Base-by-base conservation (phyloP, 345 rosid species). In the Rubroshorea leprosula region DNA sequence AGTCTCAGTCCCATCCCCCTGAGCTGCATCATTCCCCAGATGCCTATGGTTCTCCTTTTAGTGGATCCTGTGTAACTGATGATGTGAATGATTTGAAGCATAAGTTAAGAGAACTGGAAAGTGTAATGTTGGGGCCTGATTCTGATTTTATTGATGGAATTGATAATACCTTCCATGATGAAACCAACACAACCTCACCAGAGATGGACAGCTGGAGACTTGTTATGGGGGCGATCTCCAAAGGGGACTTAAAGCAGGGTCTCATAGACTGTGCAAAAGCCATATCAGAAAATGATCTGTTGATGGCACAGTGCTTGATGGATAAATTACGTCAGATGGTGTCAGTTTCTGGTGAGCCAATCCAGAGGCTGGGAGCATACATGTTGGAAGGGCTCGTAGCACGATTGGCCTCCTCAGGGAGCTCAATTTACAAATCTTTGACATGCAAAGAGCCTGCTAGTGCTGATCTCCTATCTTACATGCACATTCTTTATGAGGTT, bases 281-380 rank as follows among this genome's bases (percentile, higher is more conserved):
- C 11, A 80, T 91, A 58, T 85, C 88, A 0, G 96, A 91, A 35
- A 78, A 84, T 58, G 79, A 91, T 53, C 74, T 66, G 21, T 66
- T 81, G 62, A 76, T 77, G 82, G 86, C 95, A 1, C 73, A 77
- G 54, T 82, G 86, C 67, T 53, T 82, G 72, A 82, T 91, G 83
- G 85, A 76, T 68, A 77, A 78, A 73, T 52, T 83, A 45, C 84
- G 96, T 0, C 75, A 51, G 56, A 79, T 88, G 88, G 98, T 88
- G 14, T 91, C 98, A 0, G 95, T 91, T 72, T 84, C 87, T 24
- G 98, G 98, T 29, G 98, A 88, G 70, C 98, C 98, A n/a, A 82
- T 88, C 52, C 88, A 91, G 77, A 74, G 98, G 69, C 72, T 91
- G 63, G 98, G 95, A 64, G 98, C 98, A 16, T 91, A 91, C 55